Evolutionary conservation across 202 grass and related monocot genomes (phyloP).

Genomic region (Bolboschoenoplectus hybrid): DNA sequence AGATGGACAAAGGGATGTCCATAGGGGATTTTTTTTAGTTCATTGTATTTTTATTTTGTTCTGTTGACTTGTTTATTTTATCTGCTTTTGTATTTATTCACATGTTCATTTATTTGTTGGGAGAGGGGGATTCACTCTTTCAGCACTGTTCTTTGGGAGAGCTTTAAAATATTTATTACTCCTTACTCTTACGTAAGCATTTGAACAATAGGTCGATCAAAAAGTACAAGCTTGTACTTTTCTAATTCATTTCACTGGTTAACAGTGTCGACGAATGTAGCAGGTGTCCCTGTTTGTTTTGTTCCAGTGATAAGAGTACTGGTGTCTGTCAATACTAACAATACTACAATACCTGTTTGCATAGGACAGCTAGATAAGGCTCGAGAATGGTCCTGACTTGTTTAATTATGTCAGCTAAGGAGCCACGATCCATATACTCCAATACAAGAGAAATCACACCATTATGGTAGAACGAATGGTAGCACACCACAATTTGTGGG

Average conservation of each 20-base stretch:
- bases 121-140: not conserved
- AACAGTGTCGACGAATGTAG: not conserved
- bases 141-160: not conserved
- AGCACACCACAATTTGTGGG: conserved; percentile 78
- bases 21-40: not conserved
- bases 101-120: not conserved
- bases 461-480: conserved; percentile 98
- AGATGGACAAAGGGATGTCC: not conserved
- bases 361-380: conserved; percentile 89
- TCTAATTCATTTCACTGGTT: conserved; percentile 5
- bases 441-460: conserved; percentile 97
- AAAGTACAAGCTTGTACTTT: not conserved
- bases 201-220: conserved; percentile 18
- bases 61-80: not conserved
- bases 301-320: not conserved
- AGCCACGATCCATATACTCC: conserved; percentile 98
- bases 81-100: not conserved
- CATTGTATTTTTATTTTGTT: not conserved
- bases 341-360: conserved; percentile 73
- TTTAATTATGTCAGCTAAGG: conserved; percentile 88
- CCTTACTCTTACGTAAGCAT: not conserved
- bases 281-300: not conserved
- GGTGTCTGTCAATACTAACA: conserved; percentile 7
- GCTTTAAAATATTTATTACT: not conserved
- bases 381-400: conserved; percentile 97